phyloP scores from a whole-genome alignment of 148 eudicot species.

The Chenopodium suecicum region DNA sequence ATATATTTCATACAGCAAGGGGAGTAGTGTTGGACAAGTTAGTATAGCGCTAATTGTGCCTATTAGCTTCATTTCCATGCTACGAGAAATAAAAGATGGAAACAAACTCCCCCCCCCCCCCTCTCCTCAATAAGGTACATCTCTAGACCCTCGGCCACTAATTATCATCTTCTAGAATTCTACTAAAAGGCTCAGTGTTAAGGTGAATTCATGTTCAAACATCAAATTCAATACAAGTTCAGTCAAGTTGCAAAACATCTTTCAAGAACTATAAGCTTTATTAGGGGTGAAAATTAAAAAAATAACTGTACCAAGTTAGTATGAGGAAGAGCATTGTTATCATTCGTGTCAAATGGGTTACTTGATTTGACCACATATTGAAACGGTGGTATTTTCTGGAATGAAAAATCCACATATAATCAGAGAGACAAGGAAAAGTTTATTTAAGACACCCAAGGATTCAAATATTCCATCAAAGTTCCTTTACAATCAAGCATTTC shows the following conservation, averaged over 20 bases:
- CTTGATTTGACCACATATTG: constrained; percentile 40
- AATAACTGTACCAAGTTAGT: constrained; percentile 41
- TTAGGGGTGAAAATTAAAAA: not conserved
- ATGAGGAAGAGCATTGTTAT: constrained; percentile 34
- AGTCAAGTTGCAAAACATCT: not conserved
- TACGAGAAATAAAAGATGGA: not conserved
- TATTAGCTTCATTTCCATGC: not conserved
- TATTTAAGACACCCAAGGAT: not conserved
- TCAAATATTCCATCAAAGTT: not conserved
- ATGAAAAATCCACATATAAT: constrained; percentile 17
- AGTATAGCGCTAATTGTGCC: not conserved
- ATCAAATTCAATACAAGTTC: not conserved
- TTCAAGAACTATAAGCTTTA: not conserved
- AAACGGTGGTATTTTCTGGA: constrained; percentile 41
- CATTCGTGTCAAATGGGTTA: constrained; percentile 72
- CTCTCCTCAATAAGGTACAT: not conserved
- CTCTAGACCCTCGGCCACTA: not conserved
- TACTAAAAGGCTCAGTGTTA: not conserved
- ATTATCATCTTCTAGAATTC: not conserved
- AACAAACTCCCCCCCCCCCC: too few species aligned
- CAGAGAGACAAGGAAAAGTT: not conserved
- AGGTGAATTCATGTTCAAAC: not conserved
- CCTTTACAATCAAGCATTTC: not conserved
- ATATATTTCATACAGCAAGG: not conserved
- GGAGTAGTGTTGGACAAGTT: not conserved